Conservation (phyloP, 306 rosid species). For the Abrus pulchellus region DNA sequence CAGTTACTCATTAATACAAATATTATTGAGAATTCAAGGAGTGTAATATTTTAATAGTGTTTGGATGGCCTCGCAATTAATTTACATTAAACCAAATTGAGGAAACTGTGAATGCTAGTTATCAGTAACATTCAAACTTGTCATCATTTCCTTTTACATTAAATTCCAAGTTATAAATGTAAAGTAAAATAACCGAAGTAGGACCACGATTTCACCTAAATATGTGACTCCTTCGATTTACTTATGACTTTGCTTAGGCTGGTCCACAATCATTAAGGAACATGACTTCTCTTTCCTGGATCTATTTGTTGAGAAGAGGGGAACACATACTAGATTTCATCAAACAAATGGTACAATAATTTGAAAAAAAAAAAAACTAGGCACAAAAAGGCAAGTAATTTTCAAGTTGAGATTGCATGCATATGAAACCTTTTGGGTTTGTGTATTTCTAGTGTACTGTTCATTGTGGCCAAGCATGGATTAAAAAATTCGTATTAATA, state of each 20-base stretch:
- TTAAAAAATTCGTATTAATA: neutral
- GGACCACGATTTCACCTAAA: conserved; percentile 42
- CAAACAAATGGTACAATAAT: neutral
- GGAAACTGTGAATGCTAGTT: neutral
- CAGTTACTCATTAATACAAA: neutral
- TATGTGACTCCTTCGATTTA: conserved; percentile 33
- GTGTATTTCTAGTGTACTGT: neutral
- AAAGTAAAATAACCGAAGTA: conserved; percentile 4
- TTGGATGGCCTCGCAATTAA: neutral
- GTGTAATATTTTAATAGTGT: neutral
- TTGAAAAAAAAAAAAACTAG: neutral
- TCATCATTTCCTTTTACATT: conserved; percentile 9
- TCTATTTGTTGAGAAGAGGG: neutral
- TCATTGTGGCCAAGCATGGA: neutral
- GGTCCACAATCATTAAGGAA: conserved; percentile 36
- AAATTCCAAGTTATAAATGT: conserved; percentile 19
- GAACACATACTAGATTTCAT: conserved; percentile 15
- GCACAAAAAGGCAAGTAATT: neutral
- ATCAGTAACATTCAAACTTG: neutral
- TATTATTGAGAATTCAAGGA: conserved; percentile 5
- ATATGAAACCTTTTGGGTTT: neutral
- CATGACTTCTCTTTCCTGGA: conserved; percentile 12
- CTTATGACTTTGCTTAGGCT: conserved; percentile 28
- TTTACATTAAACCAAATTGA: neutral
- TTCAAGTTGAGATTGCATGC: neutral